Base-by-base conservation (phyloP, 2,329 filamentous ascomycete species). In the Aspergillus vadensis region DNA sequence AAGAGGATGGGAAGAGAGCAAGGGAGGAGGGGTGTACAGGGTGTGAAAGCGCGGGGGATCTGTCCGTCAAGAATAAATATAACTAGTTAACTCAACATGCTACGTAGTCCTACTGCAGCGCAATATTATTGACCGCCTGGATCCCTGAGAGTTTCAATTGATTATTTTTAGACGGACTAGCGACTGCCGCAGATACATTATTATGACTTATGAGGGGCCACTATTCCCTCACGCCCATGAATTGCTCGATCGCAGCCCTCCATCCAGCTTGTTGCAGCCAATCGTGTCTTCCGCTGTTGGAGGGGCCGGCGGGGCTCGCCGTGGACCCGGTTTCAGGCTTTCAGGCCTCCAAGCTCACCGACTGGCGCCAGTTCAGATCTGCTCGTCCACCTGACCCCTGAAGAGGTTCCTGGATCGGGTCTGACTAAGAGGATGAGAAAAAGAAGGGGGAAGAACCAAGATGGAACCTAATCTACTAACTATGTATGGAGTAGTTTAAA, bases 41-140 rank as follows among this genome's bases (percentile, higher is more conserved):
- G 65, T 56, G 60, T 63, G 32, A 61, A 44, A 63, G 63, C 66
- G 65, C 67, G 67, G 70, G 54, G 41, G 36, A 58, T 23, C 43
- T 50, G 48, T 15, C 27, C 54, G 19, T 47, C 23, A 61, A 57
- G 38, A 39, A 57, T 36, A 49, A 59, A 38, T 55, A 32, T 12
- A 10, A 32, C 30, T 32, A 32, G 30, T 32, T 10, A 27, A 27
- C 25, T 12, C 30, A 32, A 6, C 38, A 49, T 21, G 44, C 44
- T 49, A 49, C 44, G 44, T 49, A 27, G 21, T 49, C 44, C 2
- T 48, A 21, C 12, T 27, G 44, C 57, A 49, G 27, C 43, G 44
- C 47, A 47, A 43, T 27, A 47, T 59, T 56, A 59, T 51, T 60
- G 63, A 64, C 60, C 64, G 60, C 60, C 43, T 55, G 47, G 50